These are phyloP conservation scores for Jackrogersella multiformis DNA, from an alignment of 495 filamentous ascomycete species.

Conservation along the genomic window DNA sequence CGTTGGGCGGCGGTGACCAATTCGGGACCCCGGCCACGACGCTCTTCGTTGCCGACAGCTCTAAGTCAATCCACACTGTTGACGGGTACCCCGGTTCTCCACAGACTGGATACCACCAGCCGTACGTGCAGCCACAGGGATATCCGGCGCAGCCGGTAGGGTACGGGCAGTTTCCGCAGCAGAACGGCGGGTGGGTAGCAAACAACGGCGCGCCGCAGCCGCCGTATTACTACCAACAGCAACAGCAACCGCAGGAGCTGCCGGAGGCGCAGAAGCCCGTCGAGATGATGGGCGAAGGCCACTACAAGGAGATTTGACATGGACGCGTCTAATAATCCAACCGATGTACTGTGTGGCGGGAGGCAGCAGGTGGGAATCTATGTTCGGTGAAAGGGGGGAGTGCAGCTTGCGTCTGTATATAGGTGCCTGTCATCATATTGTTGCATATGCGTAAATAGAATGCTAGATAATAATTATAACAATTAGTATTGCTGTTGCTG, in stretches of 20 bases:
- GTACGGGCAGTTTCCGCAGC: too few species aligned
- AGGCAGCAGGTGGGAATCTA: not conserved
- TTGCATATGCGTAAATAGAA: constrained; percentile 4
- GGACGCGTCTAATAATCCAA: not conserved
- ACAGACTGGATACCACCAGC: too few species aligned
- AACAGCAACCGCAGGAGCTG: constrained; percentile 27
- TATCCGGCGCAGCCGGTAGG: constrained; percentile 9
- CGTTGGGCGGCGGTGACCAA: constrained; percentile 5
- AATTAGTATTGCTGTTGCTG: not conserved
- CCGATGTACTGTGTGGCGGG: not conserved
- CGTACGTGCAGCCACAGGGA: constrained; percentile 1
- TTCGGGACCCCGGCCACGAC: not conserved
- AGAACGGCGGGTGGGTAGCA: constrained; percentile 25
- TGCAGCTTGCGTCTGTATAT: not conserved
- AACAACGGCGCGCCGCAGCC: constrained; percentile 2
- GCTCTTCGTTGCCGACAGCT: too few species aligned
- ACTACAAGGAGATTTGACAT: constrained; percentile 41
- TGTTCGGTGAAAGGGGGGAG: not conserved
- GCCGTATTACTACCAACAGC: not conserved
- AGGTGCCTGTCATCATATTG: not conserved
- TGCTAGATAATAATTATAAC: not conserved
- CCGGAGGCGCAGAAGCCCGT: constrained; percentile 28
- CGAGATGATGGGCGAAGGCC: constrained; percentile 43
- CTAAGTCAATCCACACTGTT: too few species aligned
- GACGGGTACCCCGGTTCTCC: too few species aligned